These are phyloP conservation scores for Metschnikowia koreensis DNA, from an alignment of 805 yeast species.

Conservation along the genomic window DNA sequence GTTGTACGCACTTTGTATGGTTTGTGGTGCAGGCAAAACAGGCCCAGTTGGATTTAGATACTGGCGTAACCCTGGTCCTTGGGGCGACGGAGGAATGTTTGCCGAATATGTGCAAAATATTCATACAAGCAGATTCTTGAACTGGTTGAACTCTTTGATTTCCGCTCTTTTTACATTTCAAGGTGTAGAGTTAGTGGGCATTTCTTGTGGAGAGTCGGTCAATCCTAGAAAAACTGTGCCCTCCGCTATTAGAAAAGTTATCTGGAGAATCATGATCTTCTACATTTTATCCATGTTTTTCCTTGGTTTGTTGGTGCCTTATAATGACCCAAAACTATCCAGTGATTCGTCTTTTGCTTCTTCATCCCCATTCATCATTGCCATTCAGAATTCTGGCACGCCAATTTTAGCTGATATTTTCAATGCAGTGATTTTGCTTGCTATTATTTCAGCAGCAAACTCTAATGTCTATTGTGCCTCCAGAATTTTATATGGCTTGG, in stretches of 20 bases:
- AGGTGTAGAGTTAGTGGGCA: constrained; percentile 75
- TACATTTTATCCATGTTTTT: constrained; percentile 65
- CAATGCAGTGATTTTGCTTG: constrained; percentile 67
- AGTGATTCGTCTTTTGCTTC: constrained; percentile 32
- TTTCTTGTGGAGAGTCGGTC: constrained; percentile 70
- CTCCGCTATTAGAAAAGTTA: constrained; percentile 66
- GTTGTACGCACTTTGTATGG: constrained; percentile 65
- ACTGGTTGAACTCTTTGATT: constrained; percentile 67
- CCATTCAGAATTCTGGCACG: constrained; percentile 68
- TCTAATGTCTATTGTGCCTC: constrained; percentile 73
- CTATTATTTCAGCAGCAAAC: constrained; percentile 78
- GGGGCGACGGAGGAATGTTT: constrained; percentile 59
- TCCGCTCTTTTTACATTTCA: constrained; percentile 79
- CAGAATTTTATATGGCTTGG: constrained; percentile 63
- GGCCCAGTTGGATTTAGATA: constrained; percentile 79
- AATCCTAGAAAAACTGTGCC: constrained; percentile 72
- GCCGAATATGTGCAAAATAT: constrained; percentile 33
- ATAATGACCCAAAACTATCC: constrained; percentile 53
- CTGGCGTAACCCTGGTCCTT: constrained; percentile 78
- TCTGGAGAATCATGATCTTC: constrained; percentile 62
- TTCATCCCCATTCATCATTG: constrained; percentile 70
- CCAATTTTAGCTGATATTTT: constrained; percentile 61
- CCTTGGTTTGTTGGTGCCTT: constrained; percentile 70
- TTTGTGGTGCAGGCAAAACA: constrained; percentile 66
- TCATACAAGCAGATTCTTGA: constrained; percentile 59